Conservation (phyloP, 768 basidiomycete species). For the Xerocomus spinulosus region DNA sequence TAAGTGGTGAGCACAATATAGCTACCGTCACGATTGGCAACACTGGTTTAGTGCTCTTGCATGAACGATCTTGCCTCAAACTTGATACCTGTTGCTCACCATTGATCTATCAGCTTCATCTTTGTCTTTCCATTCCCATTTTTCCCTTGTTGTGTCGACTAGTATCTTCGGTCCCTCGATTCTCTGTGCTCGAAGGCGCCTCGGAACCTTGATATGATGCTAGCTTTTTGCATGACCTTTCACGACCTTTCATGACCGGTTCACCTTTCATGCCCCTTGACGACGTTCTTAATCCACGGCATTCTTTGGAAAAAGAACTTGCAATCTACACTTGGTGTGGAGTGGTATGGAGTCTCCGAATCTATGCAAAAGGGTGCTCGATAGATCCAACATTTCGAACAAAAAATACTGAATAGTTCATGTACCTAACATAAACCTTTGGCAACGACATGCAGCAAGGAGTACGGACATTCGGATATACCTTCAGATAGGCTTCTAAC, state of each 20-base stretch:
- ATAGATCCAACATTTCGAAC: no score
- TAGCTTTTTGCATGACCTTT: background rate
- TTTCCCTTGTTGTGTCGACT: conserved; percentile 1
- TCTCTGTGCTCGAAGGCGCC: background rate
- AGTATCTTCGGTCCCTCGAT: background rate
- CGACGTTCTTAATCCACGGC: no score
- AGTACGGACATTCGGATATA: no score
- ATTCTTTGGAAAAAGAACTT: no score
- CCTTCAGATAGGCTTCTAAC: no score
- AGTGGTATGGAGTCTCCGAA: no score
- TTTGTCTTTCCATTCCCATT: background rate
- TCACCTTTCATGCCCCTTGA: no score
- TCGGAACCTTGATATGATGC: background rate
- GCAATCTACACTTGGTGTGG: no score
- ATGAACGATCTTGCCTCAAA: background rate
- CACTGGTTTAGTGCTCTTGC: background rate
- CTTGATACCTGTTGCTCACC: background rate
- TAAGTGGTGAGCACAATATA: conserved; percentile 11
- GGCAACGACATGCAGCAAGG: no score
- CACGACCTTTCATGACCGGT: conserved; percentile 2
- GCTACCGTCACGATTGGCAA: background rate
- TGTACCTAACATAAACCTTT: no score
- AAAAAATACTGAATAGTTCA: no score
- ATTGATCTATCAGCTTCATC: background rate
- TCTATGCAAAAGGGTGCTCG: no score